phyloP scores from a whole-genome alignment of 1,284 basidiomycete genomes.

The Neonothopanus nambi region DNA sequence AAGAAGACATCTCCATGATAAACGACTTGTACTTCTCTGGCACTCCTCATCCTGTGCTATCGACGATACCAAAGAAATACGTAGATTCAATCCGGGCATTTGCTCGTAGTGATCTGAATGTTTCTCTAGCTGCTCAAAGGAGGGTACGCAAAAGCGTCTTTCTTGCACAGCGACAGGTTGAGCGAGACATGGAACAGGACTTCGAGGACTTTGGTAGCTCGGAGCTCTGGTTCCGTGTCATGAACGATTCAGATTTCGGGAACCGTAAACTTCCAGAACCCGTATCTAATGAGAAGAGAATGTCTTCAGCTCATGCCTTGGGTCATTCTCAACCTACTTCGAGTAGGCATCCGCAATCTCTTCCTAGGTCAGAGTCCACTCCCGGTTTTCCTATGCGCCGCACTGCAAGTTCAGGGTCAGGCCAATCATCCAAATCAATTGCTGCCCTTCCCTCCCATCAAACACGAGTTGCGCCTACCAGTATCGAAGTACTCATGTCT shows the following conservation, averaged over 20 bases:
- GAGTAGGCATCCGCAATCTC: constrained; percentile 17
- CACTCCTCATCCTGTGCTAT: constrained; percentile 57
- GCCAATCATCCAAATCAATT: constrained; percentile 27
- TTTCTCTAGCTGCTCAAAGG: constrained; percentile 51
- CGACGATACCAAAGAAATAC: constrained; percentile 69
- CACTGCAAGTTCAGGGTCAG: constrained; percentile 37
- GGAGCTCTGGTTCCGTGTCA: constrained; percentile 88
- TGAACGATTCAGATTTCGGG: constrained; percentile 66
- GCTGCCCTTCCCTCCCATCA: constrained; percentile 29
- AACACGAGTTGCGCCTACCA: constrained; percentile 43
- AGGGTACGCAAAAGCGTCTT: constrained; percentile 78
- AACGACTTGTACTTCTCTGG: constrained; percentile 83
- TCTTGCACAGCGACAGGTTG: constrained; percentile 82
- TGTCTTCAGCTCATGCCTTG: constrained; percentile 20
- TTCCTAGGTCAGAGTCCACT: constrained; percentile 41
- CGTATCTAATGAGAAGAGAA: constrained; percentile 29
- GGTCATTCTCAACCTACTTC: constrained; percentile 24
- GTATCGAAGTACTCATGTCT: constrained; percentile 79
- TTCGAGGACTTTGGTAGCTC: constrained; percentile 86
- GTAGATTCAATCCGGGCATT: constrained; percentile 72
- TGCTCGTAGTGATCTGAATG: constrained; percentile 47
- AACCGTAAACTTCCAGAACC: constrained; percentile 28
- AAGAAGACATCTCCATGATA: constrained; percentile 87
- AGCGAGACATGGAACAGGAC: constrained; percentile 88
- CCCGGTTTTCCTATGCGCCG: constrained; percentile 35